Base-by-base conservation (phyloP, 1,139 yeast genomes). In the Blastobotrys ciferrii region DNA sequence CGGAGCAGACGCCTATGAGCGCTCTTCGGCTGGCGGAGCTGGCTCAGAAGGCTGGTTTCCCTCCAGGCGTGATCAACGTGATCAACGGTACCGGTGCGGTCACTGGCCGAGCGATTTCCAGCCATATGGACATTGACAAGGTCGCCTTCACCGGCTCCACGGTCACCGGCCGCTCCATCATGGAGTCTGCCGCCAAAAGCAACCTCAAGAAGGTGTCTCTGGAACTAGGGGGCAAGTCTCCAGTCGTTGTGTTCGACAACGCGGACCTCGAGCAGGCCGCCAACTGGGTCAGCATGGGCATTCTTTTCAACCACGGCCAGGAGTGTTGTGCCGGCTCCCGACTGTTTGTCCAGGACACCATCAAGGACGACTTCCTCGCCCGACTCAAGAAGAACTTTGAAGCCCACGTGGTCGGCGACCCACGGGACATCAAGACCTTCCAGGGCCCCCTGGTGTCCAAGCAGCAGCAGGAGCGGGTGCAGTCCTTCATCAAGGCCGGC, bases 251-350 rank as follows among this genome's bases (percentile, higher is more conserved):
- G 45, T 85, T 85, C 63, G 75, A 80, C 58, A 94, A 86, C 66
- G 87, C 87, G 52, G 80, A 86, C 60, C 59, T 86, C 49, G 79
- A 78, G 51, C 69, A 71, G 60, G 82, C 94, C 52, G 80, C 84
- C 53, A 73, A 76, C 59, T 75, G 80, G 73, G 75, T 81, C 56
- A 70, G 77, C 54, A 61, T 72, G 33, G 87, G 87, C 65, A 82
- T 82, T 63, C 81, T 78, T 79, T 84, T 77, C 77, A 87, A 87
- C 75, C 80, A 87, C 58, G 95, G 95, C 69, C 94, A 87, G 72
- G 91, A 84, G 50, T 87, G 95, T 72, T 82, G 87, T 66, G 95
- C 95, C 37, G 92, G 94, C 58, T 85, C 95, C 45, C 82, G 95
- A 68, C 71, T 86, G 49, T 83, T 81, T 66, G 80, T 86, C 54